phyloP scores from a whole-genome alignment of 2,329 filamentous ascomycete genomes.

The Periconia sp. region DNA sequence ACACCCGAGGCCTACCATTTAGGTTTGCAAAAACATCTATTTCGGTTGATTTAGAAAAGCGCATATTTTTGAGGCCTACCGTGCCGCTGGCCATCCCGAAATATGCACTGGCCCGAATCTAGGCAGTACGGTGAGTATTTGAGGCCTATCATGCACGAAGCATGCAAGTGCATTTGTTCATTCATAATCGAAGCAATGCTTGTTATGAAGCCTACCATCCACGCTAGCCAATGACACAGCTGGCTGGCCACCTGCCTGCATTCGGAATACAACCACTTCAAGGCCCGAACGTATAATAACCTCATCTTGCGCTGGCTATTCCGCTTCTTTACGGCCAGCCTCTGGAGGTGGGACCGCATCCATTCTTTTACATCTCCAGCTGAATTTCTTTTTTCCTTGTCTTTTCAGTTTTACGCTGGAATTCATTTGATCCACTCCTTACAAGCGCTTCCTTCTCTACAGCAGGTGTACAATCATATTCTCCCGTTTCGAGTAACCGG shows the following conservation, averaged over 20 bases:
- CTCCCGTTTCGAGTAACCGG: not conserved
- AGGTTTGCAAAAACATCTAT: too few relatives aligned
- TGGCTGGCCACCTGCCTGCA: not conserved
- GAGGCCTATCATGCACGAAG: not conserved
- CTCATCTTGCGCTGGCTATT: too few relatives aligned
- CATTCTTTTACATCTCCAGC: constrained; percentile 3
- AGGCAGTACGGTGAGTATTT: too few relatives aligned
- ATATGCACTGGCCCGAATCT: too few relatives aligned
- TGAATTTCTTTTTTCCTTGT: not conserved
- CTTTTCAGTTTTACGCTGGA: not conserved
- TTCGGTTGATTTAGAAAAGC: not conserved
- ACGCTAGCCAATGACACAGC: not conserved
- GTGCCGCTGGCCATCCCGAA: not conserved
- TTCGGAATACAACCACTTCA: too few relatives aligned
- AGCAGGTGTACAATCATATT: not conserved
- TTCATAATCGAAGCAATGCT: not conserved
- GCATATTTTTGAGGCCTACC: not conserved
- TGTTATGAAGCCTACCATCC: not conserved
- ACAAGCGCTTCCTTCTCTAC: not conserved
- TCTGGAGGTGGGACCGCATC: constrained; percentile 1
- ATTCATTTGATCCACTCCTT: too few relatives aligned
- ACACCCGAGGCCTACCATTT: too few relatives aligned
- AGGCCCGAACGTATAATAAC: too few relatives aligned
- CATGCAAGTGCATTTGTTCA: not conserved
- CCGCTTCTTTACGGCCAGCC: constrained; percentile 4